These are phyloP conservation scores for Sphaerulina vaccinii DNA, from an alignment of 2,329 filamentous ascomycete genomes.

Conservation along the genomic window DNA sequence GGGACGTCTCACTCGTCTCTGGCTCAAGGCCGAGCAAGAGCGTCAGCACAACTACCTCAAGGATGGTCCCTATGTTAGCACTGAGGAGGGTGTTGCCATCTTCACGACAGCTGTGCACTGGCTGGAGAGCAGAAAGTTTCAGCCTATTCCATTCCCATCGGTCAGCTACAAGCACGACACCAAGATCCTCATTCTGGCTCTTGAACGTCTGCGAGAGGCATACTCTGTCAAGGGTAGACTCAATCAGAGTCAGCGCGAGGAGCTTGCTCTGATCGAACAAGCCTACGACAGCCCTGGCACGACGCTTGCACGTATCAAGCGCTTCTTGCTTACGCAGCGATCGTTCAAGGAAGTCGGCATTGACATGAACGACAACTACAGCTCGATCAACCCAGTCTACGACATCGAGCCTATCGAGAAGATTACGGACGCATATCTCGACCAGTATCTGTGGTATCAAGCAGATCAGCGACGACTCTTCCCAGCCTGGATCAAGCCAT, in stretches of 20 bases:
- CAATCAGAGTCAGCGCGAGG: constrained; percentile 96
- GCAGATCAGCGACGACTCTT: constrained; percentile 96
- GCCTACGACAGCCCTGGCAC: constrained; percentile 97
- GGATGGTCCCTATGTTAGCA: constrained; percentile 96
- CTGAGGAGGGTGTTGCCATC: constrained; percentile 96
- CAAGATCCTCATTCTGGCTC: constrained; percentile 92
- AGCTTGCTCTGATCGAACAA: constrained; percentile 94
- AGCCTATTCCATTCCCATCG: constrained; percentile 96
- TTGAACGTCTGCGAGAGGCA: constrained; percentile 88
- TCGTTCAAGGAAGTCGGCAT: constrained; percentile 99
- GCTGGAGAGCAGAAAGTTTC: constrained; percentile 97
- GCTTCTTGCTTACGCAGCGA: constrained; percentile 92
- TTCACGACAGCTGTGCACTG: constrained; percentile 99
- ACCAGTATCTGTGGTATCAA: constrained; percentile 99
- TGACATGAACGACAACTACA: constrained; percentile 99
- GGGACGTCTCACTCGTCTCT: constrained; percentile 87
- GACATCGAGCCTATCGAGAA: constrained; percentile 99
- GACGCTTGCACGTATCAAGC: constrained; percentile 92
- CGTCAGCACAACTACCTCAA: constrained; percentile 99
- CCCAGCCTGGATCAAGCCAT: constrained; percentile 98
- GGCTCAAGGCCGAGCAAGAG: constrained; percentile 98
- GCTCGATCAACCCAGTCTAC: constrained; percentile 97
- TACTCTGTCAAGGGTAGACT: constrained; percentile 97
- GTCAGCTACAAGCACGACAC: constrained; percentile 99
- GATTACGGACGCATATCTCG: constrained; percentile 96